Conservation (phyloP, 2,329 filamentous ascomycete genomes). For the Fusarium sp. region DNA sequence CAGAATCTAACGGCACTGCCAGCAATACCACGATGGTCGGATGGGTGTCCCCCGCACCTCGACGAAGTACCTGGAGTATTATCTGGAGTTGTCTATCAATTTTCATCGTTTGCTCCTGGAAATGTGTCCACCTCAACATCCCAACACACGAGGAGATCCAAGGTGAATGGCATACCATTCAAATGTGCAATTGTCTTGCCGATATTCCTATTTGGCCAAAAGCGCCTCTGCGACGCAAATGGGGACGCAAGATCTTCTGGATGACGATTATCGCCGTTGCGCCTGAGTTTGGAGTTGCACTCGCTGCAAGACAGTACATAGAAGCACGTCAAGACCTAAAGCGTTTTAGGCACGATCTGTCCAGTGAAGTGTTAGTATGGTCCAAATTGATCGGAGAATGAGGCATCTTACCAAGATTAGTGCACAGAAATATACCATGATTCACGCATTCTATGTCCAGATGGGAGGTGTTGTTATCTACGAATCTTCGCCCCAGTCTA, state of each 20-base stretch:
- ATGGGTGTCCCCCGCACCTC: not conserved
- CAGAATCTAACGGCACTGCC: not conserved
- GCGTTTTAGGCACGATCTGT: rapidly evolving
- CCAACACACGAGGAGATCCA: not conserved
- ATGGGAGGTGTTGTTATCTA: not conserved
- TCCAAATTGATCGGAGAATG: too few relatives aligned
- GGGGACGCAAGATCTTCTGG: rapidly evolving
- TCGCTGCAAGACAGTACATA: not conserved
- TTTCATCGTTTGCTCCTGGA: not conserved
- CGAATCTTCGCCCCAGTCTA: too few relatives aligned
- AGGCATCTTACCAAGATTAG: not conserved
- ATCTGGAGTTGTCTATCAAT: not conserved
- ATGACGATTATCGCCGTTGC: rapidly evolving
- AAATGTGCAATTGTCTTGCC: rapidly evolving
- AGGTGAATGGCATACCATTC: rapidly evolving
- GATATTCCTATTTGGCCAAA: rapidly evolving
- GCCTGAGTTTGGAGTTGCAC: rapidly evolving
- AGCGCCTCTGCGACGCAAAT: rapidly evolving
- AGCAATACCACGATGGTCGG: not conserved
- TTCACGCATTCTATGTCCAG: not conserved
- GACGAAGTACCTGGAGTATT: rapidly evolving
- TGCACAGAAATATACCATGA: not conserved
- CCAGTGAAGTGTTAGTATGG: not conserved
- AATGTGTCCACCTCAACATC: not conserved
- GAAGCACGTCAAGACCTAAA: rapidly evolving